These are phyloP conservation scores for Globisporangium acanthophoron DNA, from an alignment of 352 stramenopile species.

Conservation along the genomic window DNA sequence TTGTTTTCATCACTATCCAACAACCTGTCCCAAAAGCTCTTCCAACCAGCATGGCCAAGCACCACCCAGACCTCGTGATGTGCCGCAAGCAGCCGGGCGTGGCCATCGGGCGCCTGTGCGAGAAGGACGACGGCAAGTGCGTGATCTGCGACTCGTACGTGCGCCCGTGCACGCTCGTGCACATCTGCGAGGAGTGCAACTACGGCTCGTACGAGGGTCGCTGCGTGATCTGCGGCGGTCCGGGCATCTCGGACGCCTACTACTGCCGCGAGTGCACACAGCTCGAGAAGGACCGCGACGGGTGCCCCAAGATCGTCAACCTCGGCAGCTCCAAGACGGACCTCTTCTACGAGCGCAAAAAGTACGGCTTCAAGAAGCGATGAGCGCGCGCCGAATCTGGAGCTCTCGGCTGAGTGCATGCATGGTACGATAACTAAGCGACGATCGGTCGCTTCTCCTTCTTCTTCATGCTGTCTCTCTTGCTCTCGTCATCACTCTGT, in stretches of 20 bases:
- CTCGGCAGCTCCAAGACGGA: conserved; percentile 93
- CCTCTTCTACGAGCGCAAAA: conserved; percentile 99
- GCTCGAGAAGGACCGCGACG: conserved; percentile 95
- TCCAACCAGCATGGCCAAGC: conserved; percentile 94
- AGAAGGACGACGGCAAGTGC: conserved; percentile 99
- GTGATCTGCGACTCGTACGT: conserved; percentile 99
- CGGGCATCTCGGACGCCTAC: conserved; percentile 98
- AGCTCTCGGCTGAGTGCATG: not conserved
- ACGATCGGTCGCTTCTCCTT: too few species aligned
- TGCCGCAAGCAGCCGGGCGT: conserved; percentile 99
- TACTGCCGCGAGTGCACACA: conserved; percentile 99
- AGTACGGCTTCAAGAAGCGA: conserved; percentile 93
- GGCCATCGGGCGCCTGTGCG: conserved; percentile 95
- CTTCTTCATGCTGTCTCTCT: too few species aligned
- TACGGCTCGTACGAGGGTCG: conserved; percentile 96
- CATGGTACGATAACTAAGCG: not conserved
- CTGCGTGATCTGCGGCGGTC: conserved; percentile 97
- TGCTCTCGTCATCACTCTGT: too few species aligned
- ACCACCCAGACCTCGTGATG: conserved; percentile 99
- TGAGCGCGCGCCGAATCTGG: conserved; percentile 13
- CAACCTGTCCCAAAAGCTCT: too few species aligned
- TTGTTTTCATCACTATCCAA: too few species aligned
- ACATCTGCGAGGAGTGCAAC: conserved; percentile 99
- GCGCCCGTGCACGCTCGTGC: conserved; percentile 94
- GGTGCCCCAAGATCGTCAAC: conserved; percentile 99